Conservation (phyloP, 768 basidiomycete species). For the Leccinellum albellum region DNA sequence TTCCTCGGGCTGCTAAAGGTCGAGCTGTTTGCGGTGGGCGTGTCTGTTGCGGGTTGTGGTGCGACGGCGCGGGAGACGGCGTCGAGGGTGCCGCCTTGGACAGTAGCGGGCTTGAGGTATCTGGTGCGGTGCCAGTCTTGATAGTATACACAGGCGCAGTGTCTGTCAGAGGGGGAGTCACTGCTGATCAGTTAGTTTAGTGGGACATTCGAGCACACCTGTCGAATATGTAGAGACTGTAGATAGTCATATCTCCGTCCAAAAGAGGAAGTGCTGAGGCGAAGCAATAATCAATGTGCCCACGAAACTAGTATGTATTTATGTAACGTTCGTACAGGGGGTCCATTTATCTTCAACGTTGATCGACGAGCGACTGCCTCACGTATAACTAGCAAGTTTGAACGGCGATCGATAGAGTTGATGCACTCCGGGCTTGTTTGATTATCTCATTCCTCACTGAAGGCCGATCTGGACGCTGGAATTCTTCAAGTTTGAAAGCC, state of each 20-base stretch:
- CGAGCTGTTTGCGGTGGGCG: constrained; percentile 34
- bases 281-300: too few relatives aligned
- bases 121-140: constrained; percentile 90
- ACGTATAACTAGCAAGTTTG: too few relatives aligned
- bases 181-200: not conserved
- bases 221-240: constrained; percentile 92
- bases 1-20: constrained; percentile 57
- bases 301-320: too few relatives aligned
- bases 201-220: constrained; percentile 40
- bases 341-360: too few relatives aligned
- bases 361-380: too few relatives aligned
- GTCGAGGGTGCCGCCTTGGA: constrained; percentile 66
- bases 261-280: too few relatives aligned
- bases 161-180: constrained; percentile 43
- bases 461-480: too few relatives aligned
- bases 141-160: constrained; percentile 91
- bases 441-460: too few relatives aligned
- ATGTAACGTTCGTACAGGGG: too few relatives aligned
- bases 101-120: constrained; percentile 65
- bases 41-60: constrained; percentile 24
- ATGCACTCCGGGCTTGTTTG: too few relatives aligned
- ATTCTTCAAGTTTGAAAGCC: too few relatives aligned
- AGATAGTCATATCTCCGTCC: constrained; percentile 90
- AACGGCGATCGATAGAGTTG: too few relatives aligned
- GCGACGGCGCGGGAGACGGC: constrained; percentile 75